A percentile compares a stretch with the other conserved stretches of the same genome.
Conservation (phyloP, 2,329 filamentous ascomycete genomes). For the Colletotrichum sp. region DNA sequence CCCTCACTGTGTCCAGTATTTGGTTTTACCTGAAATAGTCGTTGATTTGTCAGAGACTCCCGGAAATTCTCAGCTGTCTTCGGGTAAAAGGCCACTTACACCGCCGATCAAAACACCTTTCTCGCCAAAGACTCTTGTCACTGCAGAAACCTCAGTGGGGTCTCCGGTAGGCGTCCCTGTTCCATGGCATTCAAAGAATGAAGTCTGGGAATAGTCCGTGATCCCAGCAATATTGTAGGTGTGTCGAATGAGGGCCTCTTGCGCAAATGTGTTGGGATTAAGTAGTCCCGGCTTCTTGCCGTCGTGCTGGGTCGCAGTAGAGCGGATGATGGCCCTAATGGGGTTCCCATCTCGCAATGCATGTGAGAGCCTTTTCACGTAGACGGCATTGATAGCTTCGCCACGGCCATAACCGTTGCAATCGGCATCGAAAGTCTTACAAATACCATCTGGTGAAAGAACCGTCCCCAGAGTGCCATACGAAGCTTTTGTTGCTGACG, state of each 20-base stretch:
- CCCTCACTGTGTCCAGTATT: slow-evolving; percentile 42
- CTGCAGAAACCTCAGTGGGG: slow-evolving; percentile 40
- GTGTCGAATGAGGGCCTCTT: slow-evolving; percentile 29
- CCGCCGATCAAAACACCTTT: slow-evolving; percentile 29
- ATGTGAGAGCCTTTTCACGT: slow-evolving; percentile 43
- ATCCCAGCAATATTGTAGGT: slow-evolving; percentile 27
- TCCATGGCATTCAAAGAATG: slow-evolving; percentile 45
- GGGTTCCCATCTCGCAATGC: slow-evolving; percentile 45
- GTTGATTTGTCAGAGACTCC: background rate
- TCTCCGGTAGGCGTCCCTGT: slow-evolving; percentile 50
- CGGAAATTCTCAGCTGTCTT: background rate
- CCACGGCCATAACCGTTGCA: slow-evolving; percentile 47
- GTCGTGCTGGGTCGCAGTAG: slow-evolving; percentile 34
- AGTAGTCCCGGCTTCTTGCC: slow-evolving; percentile 40
- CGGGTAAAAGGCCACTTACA: slow-evolving; percentile 21
- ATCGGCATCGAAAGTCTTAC: slow-evolving; percentile 38
- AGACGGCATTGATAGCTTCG: slow-evolving; percentile 42
- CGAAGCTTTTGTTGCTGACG: slow-evolving; percentile 10
- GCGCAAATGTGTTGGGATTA: slow-evolving; percentile 34
- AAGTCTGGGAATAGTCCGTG: slow-evolving; percentile 25
- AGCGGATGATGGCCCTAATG: slow-evolving; percentile 32
- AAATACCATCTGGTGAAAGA: slow-evolving; percentile 27
- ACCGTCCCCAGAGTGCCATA: slow-evolving; percentile 27
- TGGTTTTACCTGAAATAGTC: slow-evolving; percentile 30
- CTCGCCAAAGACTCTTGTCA: slow-evolving; percentile 34